Conservation (phyloP, 768 basidiomycete species). For the Tubosaeta brunneosetosa region DNA sequence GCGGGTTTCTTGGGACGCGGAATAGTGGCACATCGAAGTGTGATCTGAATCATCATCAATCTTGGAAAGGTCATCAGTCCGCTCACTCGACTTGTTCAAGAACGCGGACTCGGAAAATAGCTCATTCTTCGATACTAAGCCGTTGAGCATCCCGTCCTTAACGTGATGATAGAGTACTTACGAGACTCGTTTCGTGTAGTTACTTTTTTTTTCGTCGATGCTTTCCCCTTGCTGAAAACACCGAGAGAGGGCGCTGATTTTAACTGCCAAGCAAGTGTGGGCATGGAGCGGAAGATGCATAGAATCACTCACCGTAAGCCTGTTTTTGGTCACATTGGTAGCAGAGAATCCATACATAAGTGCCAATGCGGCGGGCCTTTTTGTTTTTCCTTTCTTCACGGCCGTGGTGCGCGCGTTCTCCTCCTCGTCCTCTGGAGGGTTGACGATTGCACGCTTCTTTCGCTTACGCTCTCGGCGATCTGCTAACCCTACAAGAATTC, state of each 20-base stretch:
- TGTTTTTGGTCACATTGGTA: constrained; percentile 33
- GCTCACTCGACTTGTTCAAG: constrained; percentile 31
- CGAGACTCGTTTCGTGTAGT: constrained; percentile 10
- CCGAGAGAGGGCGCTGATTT: constrained; percentile 28
- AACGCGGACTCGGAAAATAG: constrained; percentile 47
- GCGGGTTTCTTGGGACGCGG: constrained; percentile 4
- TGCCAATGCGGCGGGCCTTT: constrained; percentile 29
- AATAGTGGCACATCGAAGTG: constrained; percentile 15
- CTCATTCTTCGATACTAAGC: constrained; percentile 12
- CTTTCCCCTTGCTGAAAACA: constrained; percentile 36
- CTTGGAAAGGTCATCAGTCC: constrained; percentile 4
- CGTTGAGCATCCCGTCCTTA: not conserved
- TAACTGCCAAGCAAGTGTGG: constrained; percentile 20
- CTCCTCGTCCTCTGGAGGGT: constrained; percentile 15
- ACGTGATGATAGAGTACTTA: constrained; percentile 3
- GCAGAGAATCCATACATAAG: constrained; percentile 36
- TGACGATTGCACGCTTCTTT: constrained; percentile 51
- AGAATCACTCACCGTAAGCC: constrained; percentile 30
- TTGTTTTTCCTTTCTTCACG: constrained; percentile 14
- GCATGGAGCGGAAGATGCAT: not conserved
- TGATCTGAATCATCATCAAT: constrained; percentile 3
- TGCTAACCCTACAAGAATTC: constrained; percentile 44
- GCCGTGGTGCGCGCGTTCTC: not conserved
- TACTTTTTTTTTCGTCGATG: constrained; percentile 27
- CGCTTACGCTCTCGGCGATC: constrained; percentile 65